Base-by-base conservation (phyloP, 192 early-diverging fungal genomes). In the Coemansia aciculifera region DNA sequence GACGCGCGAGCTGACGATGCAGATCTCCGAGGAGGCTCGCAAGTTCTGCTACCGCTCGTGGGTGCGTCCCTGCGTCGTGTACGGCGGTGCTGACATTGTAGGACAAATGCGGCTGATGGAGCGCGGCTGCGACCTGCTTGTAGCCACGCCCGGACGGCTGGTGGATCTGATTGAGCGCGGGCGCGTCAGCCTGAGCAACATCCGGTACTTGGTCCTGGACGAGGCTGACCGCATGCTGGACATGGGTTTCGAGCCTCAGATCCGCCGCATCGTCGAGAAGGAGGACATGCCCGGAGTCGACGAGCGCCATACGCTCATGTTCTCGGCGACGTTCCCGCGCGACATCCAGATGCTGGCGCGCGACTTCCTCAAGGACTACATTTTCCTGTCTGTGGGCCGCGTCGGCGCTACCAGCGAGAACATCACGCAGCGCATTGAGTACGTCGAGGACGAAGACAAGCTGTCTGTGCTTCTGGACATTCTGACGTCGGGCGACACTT, bases 221-320 rank as follows among this genome's bases (percentile, higher is more conserved):
- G 93, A 94, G 73, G 93, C 93, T n/a, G 92, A 92, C 75, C 90
- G 93, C 51, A 95, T 95, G 93, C 85, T 99, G 74, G 97, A 97
- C 74, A 98, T 98, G 95, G 97, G 97, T 59, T 99, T 99, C 74
- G 97, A 97, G 85, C 85, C 88, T 12, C 90, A 95, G 71, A 94
- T 99, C 63, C 87, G 97, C 48, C 79, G 88, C 49, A 93, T 99
- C 64, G 91, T 98, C 23, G 89, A 86, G 64, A 65, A 85, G 69
- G 89, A 91, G 77, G 92, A 95, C 67, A 87, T 96, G 79, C 84
- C 87, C 12, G 83, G 80, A 48, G 88, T 95, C 13, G 64, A 80
- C 54, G 67, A 83, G 52, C 86, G 95, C 62, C 93, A 94, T 64
- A 99, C 96, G 8, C 88, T 97, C 59, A 97, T 99, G 95, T 99